Evolutionary conservation across 352 stramenopile genomes (phyloP), one percentile per base, ranked within the genome.

Genomic region (Globisporangium takayamanum): DNA sequence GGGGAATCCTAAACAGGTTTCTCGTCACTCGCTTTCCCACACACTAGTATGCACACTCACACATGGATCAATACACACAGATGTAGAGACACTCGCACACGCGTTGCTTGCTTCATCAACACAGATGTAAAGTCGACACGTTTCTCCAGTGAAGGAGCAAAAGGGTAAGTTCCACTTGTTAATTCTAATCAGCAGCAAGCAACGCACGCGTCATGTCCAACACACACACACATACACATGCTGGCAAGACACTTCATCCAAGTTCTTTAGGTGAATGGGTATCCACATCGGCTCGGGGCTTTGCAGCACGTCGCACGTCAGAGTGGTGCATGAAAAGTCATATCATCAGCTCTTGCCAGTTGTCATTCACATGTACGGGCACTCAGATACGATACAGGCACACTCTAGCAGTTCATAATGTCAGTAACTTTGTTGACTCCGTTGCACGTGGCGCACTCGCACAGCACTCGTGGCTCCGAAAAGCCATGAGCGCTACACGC

Each of bases 271-370:
- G 80, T 88, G 74, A 74, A 55, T 62, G 60, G 72, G 77, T 76
- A 74, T 90, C 80, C 67, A 87, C 80, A 90, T 62, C 66, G 66
- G 63, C 41, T 64, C 53, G 47, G 54, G 66, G 26, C 66, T 53
- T 59, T 68, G 44, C 53, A 65, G 69, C 67, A 20, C 33, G 22
- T 47, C 6, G 62, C 60, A 39, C 59, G 70, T 92, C 81, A 78
- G 84, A 87, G 84, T 94, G 84, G 84, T 94, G 84, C 84, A 92
- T 94, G 80, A 91, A 83, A 67, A 62, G 66, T 94, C 64, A 77
- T 78, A 90, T 94, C 84, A 91, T 87, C 67, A 87, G 89, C 82
- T 80, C 73, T 60, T 50, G 33, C 39, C 18, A 51, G 50, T 10
- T 57, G 50, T 7, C 59, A 59, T 3, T 67, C 48, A 63, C 18